Evolutionary conservation across 2,329 filamentous ascomycete species (phyloP), one percentile per base, ranked within the genome.

Genomic region (Cordyceps fumosorosea): DNA sequence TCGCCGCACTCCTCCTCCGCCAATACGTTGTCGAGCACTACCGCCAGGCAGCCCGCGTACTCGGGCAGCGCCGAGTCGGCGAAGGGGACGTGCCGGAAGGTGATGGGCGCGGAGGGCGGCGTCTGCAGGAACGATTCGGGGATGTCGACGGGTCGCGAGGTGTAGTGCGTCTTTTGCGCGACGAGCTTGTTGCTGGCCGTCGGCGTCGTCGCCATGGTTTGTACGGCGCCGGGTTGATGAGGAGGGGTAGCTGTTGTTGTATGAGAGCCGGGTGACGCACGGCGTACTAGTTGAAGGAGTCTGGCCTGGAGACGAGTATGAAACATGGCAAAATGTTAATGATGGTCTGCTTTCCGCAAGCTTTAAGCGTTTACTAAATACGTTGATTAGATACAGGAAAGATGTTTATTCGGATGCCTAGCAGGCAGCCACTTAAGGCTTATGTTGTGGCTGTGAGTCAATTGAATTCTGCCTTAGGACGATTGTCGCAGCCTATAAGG

Each of bases 21-120:
- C 60, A 89, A 73, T 32, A 86, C 80, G 60, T 86, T 81, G 69
- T 89, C 84, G 10, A 90, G 76, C 0, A 88, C 71, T 10, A 83
- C 77, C 10, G 87, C 87, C 67, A 83, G 84, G 47, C 73, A 68
- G 45, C 75, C 73, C 8, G 76, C 70, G 71, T 87, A 86, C 65
- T 82, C 76, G 3, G 79, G 78, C 1, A 89, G 70, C 0, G 67
- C 65, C 14, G 78, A 79, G 22, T 74, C 68, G 2, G 71, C 67
- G 69, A 86, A 89, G 68, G 87, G 76, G 65, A 90, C 78, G 16
- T 71, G 72, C 1, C 69, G 69, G 24, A 76, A 73, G 4, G 67
- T 75, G 32, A 84, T 74, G 34, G 78, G 75, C 0, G 69, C 66
- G 34, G 75, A 61, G 64, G 82, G 71, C 0, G 72, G 66, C 6